Percentiles rank a stretch among this genome's conserved stretches.
Conservation (phyloP, 2,329 filamentous ascomycete species). For the Botrytis byssoidea region DNA sequence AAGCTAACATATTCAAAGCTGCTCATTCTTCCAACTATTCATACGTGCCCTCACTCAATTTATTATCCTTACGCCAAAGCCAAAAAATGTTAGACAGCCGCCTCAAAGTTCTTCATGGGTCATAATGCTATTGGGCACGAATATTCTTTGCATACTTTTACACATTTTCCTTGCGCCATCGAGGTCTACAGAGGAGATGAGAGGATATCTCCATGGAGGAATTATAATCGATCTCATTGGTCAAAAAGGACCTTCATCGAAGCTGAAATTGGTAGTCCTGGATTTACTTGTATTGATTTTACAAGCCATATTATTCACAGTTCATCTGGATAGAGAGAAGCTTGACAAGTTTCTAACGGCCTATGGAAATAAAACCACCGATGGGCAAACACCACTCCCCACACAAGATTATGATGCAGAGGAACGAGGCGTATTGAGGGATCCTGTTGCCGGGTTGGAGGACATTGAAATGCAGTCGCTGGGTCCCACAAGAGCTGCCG, state of each 20-base stretch:
- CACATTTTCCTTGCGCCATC: constrained; percentile 57
- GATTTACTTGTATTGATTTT: constrained; percentile 56
- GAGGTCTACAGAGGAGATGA: constrained; percentile 57
- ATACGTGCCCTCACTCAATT: constrained; percentile 59
- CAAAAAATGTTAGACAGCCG: constrained; percentile 53
- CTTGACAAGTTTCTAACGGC: constrained; percentile 42
- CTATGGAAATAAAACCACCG: constrained; percentile 17
- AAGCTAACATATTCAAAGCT: constrained; percentile 45
- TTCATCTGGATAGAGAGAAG: constrained; percentile 59
- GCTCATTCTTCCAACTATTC: constrained; percentile 62
- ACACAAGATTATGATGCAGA: constrained; percentile 38
- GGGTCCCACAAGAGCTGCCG: constrained; percentile 13
- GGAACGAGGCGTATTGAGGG: constrained; percentile 36
- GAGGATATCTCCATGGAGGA: constrained; percentile 66
- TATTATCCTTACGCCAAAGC: constrained; percentile 60
- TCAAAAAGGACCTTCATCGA: constrained; percentile 60
- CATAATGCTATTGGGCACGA: constrained; percentile 57
- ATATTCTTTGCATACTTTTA: constrained; percentile 58
- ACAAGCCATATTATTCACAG: constrained; percentile 63
- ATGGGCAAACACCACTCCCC: constrained; percentile 12
- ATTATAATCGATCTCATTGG: constrained; percentile 67
- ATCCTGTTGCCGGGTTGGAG: constrained; percentile 27
- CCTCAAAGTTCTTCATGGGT: constrained; percentile 56
- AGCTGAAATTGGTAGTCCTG: constrained; percentile 53
- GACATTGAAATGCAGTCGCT: constrained; percentile 37